Evolutionary conservation across 2,329 filamentous ascomycete species (phyloP).

Genomic region (Ophiocordyceps robertsii): DNA sequence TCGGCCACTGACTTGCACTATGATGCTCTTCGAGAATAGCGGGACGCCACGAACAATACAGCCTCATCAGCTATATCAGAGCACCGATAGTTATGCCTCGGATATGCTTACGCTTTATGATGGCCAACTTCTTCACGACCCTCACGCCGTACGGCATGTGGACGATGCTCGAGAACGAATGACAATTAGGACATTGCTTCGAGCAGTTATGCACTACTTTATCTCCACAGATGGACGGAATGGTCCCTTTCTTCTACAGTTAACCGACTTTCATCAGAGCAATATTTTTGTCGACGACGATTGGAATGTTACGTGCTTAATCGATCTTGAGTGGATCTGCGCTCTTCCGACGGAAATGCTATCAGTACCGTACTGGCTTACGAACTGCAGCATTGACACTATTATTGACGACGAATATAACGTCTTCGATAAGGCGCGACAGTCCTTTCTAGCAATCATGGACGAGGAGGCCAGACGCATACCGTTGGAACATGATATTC

Average conservation of each 20-base stretch:
- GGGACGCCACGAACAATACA: slow-evolving; percentile 17
- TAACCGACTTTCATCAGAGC: slow-evolving; percentile 18
- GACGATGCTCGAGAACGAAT: slow-evolving; percentile 15
- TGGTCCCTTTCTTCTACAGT: slow-evolving; percentile 13
- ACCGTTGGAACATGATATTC: slow-evolving; percentile 4
- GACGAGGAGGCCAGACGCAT: slow-evolving; percentile 4
- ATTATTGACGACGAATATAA: slow-evolving; percentile 5
- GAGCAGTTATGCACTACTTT: slow-evolving; percentile 13
- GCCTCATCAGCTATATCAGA: slow-evolving; percentile 15
- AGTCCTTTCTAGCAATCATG: slow-evolving; percentile 5
- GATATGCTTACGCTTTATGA: slow-evolving; percentile 16
- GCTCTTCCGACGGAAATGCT: slow-evolving; percentile 17
- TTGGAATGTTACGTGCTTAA: slow-evolving; percentile 17
- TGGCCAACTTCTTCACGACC: slow-evolving; percentile 12
- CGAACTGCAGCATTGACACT: slow-evolving; percentile 8
- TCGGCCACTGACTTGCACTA: slow-evolving; percentile 6
- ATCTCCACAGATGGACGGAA: slow-evolving; percentile 8
- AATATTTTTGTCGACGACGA: slow-evolving; percentile 21
- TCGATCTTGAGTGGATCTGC: slow-evolving; percentile 21
- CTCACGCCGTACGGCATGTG: slow-evolving; percentile 10
- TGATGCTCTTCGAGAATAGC: slow-evolving; percentile 15
- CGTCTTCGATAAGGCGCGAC: slow-evolving; percentile 4
- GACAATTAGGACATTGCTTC: slow-evolving; percentile 11
- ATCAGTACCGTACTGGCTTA: slow-evolving; percentile 18
- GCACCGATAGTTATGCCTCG: slow-evolving; percentile 12